Evolutionary conservation across 768 basidiomycete species (phyloP).

Genomic region (Cubamyces sp.): DNA sequence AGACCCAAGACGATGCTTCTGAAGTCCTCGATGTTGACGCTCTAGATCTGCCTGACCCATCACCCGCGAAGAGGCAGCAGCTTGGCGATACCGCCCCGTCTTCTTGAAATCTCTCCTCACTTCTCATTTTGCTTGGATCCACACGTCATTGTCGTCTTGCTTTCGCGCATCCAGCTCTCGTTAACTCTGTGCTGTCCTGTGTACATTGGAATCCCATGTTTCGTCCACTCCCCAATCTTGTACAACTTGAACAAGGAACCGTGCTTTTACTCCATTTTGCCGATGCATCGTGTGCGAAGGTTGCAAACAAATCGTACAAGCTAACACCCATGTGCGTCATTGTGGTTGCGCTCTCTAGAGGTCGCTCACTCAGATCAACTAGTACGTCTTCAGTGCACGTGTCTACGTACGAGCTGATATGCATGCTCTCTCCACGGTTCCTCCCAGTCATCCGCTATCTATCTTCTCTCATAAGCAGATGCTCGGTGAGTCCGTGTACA

Average conservation of each 20-base stretch:
- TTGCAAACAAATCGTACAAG: background rate
- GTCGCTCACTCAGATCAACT: no score
- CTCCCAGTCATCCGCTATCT: no score
- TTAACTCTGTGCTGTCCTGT: no score
- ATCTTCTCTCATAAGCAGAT: no score
- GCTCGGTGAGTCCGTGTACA: no score
- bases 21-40: conserved; percentile 2
- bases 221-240: background rate
- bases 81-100: background rate
- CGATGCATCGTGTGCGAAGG: no score
- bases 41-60: background rate
- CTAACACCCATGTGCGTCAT: no score
- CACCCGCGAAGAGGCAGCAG: conserved; percentile 15
- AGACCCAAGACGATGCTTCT: background rate
- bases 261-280: no score
- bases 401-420: no score
- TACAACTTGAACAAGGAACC: background rate
- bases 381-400: no score
- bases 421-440: no score
- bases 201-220: no score
- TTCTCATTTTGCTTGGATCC: background rate
- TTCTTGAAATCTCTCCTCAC: background rate
- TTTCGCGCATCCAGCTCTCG: background rate
- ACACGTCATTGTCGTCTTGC: background rate
- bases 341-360: background rate